A percentile compares a stretch with the other conserved stretches of the same genome.
phyloP scores from a whole-genome alignment of 345 rosid genomes.

The Excoecaria cochinchinensis region DNA sequence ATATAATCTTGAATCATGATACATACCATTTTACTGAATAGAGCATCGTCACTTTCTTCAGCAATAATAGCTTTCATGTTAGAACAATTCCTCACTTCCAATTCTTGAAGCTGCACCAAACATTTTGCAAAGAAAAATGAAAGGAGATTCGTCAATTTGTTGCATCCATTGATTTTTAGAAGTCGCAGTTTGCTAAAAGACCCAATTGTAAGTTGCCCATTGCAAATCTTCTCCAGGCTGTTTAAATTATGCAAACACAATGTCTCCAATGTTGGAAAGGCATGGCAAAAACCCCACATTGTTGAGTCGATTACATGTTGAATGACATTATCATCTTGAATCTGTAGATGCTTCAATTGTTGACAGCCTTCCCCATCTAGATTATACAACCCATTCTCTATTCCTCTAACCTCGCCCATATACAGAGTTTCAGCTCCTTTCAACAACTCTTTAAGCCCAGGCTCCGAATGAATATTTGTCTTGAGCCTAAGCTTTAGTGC shows the following conservation, averaged over 20 bases:
- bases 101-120: background rate
- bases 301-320: background rate
- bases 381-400: background rate
- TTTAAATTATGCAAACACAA: background rate
- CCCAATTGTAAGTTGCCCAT: background rate
- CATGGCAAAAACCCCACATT: background rate
- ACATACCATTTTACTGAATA: background rate
- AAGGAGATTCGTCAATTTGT: background rate
- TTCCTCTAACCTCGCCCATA: background rate
- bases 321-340: background rate
- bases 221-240: background rate
- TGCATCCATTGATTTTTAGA: constrained; percentile 10
- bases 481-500: constrained; percentile 16
- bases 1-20: background rate
- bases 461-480: background rate
- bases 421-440: background rate
- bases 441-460: background rate
- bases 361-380: constrained; percentile 4
- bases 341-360: background rate
- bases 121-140: background rate
- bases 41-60: background rate
- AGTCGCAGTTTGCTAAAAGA: background rate
- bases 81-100: background rate
- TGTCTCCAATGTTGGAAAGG: background rate
- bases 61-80: background rate